Evolutionary conservation across 176 grass and related monocot genomes (phyloP), one percentile per base, ranked within the genome.

Genomic region (Tillandsia leiboldiana): DNA sequence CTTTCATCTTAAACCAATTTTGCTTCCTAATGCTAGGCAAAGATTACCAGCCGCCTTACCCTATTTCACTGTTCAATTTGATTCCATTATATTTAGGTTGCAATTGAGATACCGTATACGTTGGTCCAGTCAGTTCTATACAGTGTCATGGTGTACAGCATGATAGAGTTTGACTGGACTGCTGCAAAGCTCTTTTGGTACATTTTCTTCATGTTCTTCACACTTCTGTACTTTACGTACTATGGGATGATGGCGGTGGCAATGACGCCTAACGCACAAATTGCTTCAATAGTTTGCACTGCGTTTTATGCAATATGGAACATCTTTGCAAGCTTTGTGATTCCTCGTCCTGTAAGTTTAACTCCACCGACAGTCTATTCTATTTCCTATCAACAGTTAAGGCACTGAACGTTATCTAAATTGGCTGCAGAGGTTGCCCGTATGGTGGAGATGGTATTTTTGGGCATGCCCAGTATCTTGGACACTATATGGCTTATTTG

Each of bases 141-240:
- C 26, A 53, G 70, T 11, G 15, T 72, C 8, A 18, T 72, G 8
- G 53, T 59, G 9, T 72, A 72, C 53, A 59, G 52, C 53, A 20
- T 72, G 13, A 72, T 72, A 42, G 29, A 29, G 3, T 72, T 72
- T 18, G 52, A 72, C 7, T 59, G 70, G 70, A 58, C 26, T 10
- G 26, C 9, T 11, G 70, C 9, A 9, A 90, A 90, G 74, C 83
- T 86, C 77, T 53, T 83, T 54, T 90, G 87, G 80, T 83, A 66
- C 28, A 65, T 86, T 23, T 90, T 81, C 77, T 90, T 90, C 67
- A 86, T 90, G 83, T 90, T 83, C 71, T 86, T 83, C 77, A 86
- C 87, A 1, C 64, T 90, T 75, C 64, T 76, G 3, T 67, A 76
- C 13, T 76, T 68, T 51, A 54, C 64, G 10, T 76, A 17, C 64